phyloP scores from a whole-genome alignment of 495 filamentous ascomycete genomes.

The Hapsidospora chrysogenum region DNA sequence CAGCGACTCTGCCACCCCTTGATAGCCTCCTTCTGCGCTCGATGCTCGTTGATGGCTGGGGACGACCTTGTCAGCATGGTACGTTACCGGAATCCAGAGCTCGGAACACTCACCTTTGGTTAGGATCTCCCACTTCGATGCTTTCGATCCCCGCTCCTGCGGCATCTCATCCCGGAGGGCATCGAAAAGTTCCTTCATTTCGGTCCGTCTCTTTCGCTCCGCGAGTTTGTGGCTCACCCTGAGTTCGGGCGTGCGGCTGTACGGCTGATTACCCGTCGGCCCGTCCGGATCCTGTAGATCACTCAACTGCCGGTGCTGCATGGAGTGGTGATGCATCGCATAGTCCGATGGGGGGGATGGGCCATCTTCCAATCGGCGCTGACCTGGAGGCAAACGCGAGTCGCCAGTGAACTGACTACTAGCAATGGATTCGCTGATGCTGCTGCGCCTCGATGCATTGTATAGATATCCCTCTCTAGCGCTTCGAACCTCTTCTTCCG shows the following conservation, averaged over 20 bases:
- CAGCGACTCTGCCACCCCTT: conserved; percentile 17
- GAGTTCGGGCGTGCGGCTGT: conserved; percentile 90
- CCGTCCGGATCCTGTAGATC: conserved; percentile 38
- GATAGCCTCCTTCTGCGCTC: conserved; percentile 22
- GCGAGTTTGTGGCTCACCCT: conserved; percentile 90
- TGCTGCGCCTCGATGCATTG: conserved; percentile 53
- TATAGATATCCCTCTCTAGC: too few species aligned
- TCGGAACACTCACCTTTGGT: conserved; percentile 52
- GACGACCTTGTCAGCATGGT: neutral
- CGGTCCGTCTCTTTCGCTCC: conserved; percentile 85
- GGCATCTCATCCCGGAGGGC: conserved; percentile 67
- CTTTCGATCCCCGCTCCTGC: conserved; percentile 75
- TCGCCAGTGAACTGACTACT: conserved; percentile 60
- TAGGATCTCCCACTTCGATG: conserved; percentile 98
- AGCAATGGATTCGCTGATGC: conserved; percentile 52
- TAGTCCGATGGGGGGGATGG: conserved; percentile 14
- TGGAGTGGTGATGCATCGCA: conserved; percentile 49
- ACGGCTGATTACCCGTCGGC: conserved; percentile 51
- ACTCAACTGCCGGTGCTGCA: conserved; percentile 58
- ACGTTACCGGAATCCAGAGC: neutral
- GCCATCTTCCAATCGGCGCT: conserved; percentile 47
- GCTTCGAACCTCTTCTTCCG: conserved; percentile 41
- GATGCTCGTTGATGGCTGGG: conserved; percentile 38
- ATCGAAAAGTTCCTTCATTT: conserved; percentile 98
- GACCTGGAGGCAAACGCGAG: conserved; percentile 50